Evolutionary conservation across 192 early-diverging fungal species (phyloP).

Genomic region (Backusella circina): DNA sequence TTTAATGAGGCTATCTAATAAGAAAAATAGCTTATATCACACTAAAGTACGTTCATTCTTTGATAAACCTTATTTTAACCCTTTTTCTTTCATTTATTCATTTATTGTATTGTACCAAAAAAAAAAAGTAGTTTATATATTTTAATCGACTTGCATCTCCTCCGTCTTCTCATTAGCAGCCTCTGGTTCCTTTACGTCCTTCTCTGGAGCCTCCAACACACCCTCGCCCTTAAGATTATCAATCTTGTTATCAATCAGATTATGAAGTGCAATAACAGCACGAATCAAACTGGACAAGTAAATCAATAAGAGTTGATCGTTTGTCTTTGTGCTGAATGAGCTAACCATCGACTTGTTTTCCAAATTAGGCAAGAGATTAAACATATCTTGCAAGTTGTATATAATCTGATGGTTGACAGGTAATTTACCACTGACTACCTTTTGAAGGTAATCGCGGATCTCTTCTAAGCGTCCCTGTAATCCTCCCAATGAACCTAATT

Average conservation of each 20-base stretch:
- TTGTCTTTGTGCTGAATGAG: constrained; percentile 89
- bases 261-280: constrained; percentile 94
- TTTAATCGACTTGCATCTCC: constrained; percentile 8
- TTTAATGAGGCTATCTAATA: too few relatives aligned
- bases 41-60: too few relatives aligned
- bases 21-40: too few relatives aligned
- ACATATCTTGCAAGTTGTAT: constrained; percentile 98
- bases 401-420: constrained; percentile 97
- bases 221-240: constrained; percentile 74
- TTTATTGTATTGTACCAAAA: not conserved
- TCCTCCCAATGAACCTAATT: constrained; percentile 89
- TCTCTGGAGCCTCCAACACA: constrained; percentile 5
- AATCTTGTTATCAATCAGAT: constrained; percentile 97
- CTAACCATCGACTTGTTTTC: constrained; percentile 72
- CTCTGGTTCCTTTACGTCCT: constrained; percentile 5
- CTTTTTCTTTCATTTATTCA: not conserved
- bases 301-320: constrained; percentile 94
- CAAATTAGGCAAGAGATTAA: constrained; percentile 95
- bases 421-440: constrained; percentile 80
- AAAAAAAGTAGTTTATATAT: not conserved
- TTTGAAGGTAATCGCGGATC: constrained; percentile 83
- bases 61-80: not conserved
- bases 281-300: constrained; percentile 91
- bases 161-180: not conserved
- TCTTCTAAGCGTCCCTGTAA: constrained; percentile 82